A percentile compares a stretch with the other conserved stretches of the same genome.
phyloP scores from a whole-genome alignment of 768 basidiomycete genomes.

The Russula abietina region DNA sequence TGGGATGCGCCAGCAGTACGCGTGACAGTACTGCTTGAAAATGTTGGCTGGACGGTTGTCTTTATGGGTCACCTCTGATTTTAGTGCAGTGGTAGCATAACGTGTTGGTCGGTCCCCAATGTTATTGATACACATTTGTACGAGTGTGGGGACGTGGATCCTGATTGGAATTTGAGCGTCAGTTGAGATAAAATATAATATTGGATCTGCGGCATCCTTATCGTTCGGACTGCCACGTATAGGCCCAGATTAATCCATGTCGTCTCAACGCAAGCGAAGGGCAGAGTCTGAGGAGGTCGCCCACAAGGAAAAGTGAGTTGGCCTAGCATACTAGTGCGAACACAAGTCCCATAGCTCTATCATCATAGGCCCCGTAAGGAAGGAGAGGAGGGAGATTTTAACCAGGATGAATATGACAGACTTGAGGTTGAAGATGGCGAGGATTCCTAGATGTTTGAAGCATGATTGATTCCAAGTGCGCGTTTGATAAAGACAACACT shows the following conservation, averaged over 20 bases:
- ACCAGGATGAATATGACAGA: constrained; percentile 27
- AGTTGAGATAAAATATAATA: background rate
- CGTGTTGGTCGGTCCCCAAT: background rate
- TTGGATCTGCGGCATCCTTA: background rate
- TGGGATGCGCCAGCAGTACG: no score
- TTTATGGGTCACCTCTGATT: no score
- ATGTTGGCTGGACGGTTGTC: background rate
- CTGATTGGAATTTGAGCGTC: constrained; percentile 13
- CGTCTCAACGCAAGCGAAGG: constrained; percentile 14
- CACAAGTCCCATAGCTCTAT: constrained; percentile 25
- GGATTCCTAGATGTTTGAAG: background rate
- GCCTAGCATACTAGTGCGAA: constrained; percentile 3
- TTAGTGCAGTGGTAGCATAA: background rate
- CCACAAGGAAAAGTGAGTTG: constrained; percentile 31
- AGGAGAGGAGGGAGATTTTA: constrained; percentile 29
- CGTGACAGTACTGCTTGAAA: background rate
- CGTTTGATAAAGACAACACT: constrained; percentile 26
- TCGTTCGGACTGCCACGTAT: constrained; percentile 5
- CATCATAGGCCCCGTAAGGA: constrained; percentile 23
- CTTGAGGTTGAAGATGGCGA: constrained; percentile 29
- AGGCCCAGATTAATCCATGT: constrained; percentile 3
- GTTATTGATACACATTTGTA: background rate
- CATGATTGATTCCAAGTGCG: constrained; percentile 1
- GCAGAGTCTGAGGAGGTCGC: constrained; percentile 16
- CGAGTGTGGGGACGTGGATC: constrained; percentile 10